Evolutionary conservation across 2,329 filamentous ascomycete species (phyloP).

Genomic region (Pseudocercospora crystallina): DNA sequence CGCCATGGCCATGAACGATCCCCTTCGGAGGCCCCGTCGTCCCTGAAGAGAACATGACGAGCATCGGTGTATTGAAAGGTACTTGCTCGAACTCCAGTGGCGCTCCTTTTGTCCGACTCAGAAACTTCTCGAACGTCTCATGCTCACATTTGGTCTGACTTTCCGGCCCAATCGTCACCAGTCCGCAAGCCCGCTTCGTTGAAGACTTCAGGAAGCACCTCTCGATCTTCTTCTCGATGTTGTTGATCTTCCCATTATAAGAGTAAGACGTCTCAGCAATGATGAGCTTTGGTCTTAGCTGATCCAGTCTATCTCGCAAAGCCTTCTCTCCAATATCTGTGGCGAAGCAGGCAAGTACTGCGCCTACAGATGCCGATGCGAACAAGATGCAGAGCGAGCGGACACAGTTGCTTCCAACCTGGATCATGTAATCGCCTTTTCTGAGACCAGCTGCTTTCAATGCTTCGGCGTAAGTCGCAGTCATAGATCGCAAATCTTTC

Average conservation of each 20-base stretch:
- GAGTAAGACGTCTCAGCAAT: constrained; percentile 17
- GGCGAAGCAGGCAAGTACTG: constrained; percentile 15
- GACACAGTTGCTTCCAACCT: constrained; percentile 11
- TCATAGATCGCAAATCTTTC: constrained; percentile 7
- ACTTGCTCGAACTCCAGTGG: constrained; percentile 9
- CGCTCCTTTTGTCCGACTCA: neutral
- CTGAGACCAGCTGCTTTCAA: constrained; percentile 2
- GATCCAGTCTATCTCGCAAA: constrained; percentile 13
- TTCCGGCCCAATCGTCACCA: constrained; percentile 7
- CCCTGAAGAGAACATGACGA: constrained; percentile 43
- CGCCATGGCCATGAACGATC: constrained; percentile 70
- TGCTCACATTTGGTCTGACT: neutral
- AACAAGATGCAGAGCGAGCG: constrained; percentile 8
- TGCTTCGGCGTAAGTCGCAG: constrained; percentile 9
- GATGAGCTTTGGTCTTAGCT: constrained; percentile 26
- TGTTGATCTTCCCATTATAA: constrained; percentile 15
- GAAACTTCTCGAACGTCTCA: constrained; percentile 4
- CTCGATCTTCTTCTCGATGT: constrained; percentile 10
- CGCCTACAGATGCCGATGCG: constrained; percentile 5
- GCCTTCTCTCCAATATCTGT: constrained; percentile 16
- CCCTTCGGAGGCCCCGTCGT: constrained; percentile 80
- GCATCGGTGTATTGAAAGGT: constrained; percentile 1
- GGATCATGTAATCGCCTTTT: constrained; percentile 7
- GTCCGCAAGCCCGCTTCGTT: neutral
- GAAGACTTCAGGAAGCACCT: neutral